A percentile compares a stretch with the other conserved stretches of the same genome.
Evolutionary conservation across 2,329 filamentous ascomycete species (phyloP).

Genomic region (Xylariaceae sp.): DNA sequence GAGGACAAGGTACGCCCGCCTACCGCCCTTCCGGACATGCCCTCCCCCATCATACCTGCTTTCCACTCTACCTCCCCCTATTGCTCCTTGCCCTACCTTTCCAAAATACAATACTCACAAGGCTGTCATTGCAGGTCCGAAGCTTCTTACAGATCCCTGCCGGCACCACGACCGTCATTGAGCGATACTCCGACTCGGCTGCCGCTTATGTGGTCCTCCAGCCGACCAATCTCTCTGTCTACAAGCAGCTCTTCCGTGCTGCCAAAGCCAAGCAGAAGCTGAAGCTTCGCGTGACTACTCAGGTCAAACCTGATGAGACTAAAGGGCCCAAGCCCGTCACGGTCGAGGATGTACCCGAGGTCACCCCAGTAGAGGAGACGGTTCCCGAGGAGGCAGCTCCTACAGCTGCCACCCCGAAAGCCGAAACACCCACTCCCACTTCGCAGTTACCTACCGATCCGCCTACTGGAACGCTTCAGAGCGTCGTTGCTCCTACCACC

Average conservation of each 20-base stretch:
- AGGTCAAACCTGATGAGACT: constrained; percentile 25
- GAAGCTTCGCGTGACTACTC: constrained; percentile 65
- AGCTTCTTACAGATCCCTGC: constrained; percentile 56
- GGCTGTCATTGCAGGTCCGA: constrained; percentile 61
- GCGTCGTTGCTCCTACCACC: constrained; percentile 18
- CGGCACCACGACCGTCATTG: constrained; percentile 60
- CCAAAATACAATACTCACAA: no score
- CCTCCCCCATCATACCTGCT: no score
- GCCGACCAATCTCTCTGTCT: constrained; percentile 68
- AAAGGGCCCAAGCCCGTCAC: constrained; percentile 34
- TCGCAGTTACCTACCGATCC: constrained; percentile 3
- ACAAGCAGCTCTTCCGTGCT: constrained; percentile 93
- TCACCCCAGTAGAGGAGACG: constrained; percentile 5
- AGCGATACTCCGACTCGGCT: constrained; percentile 93
- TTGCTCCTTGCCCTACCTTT: no score
- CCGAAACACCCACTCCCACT: background rate
- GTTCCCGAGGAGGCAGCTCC: background rate
- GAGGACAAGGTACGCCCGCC: constrained; percentile 69
- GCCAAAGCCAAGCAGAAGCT: constrained; percentile 98
- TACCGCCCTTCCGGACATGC: no score
- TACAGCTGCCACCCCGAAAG: constrained; percentile 2
- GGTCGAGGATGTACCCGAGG: constrained; percentile 40
- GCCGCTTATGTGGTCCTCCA: constrained; percentile 74
- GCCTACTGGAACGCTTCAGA: constrained; percentile 10
- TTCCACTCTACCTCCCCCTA: no score